Base-by-base conservation (phyloP, 2,329 filamentous ascomycete genomes). In the Pyrenophora graminea region DNA sequence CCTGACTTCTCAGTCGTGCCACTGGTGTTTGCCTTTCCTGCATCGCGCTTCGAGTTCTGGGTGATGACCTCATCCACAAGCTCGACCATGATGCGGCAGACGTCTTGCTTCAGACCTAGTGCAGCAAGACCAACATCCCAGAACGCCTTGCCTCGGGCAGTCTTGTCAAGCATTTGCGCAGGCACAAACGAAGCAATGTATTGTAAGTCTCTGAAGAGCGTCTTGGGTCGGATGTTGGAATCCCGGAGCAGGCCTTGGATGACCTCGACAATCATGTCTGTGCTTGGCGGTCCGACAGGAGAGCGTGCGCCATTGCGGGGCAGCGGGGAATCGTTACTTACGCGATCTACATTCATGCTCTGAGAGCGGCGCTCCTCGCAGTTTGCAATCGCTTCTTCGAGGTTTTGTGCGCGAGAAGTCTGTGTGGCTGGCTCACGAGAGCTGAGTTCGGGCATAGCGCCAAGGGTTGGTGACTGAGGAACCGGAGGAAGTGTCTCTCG, bases 111-210 rank as follows among this genome's bases (percentile, higher is more conserved):
- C 45, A 96, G 81, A 31, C 86, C 85, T n/a, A 97, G 79, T 2
- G 93, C 91, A 0, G 94, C 93, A 5, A 96, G 82, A 0, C 90
- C 91, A 21, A 91, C 88, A 64, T 96, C 90, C 83, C 91, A 90
- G 70, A 97, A 97, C 0, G 92, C 90, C 62, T 91, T 94, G 33
- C 84, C 80, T 44, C 79, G 77, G 13, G 82, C 79, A 3, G 79
- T 81, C 61, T 81, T 81, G 70, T 84, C 83, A 10, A 87, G 73
- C 37, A 80, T 80, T 9, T 81, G 76, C 4, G 79, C 76, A 1
- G 84, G 82, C 3, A 85, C 77, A 55, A 87, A 84, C 0, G 84
- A 80, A 3, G 84, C 82, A 53, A 87, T 85, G 72, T 76, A 79
- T 56, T 80, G 78, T 17, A 80, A 56, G 53, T 80, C 78, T 37